Percentiles rank a stretch among this genome's conserved stretches.
These are phyloP conservation scores for Tarenaya hassleriana DNA, from an alignment of 345 rosid genomes.

Conservation along the genomic window DNA sequence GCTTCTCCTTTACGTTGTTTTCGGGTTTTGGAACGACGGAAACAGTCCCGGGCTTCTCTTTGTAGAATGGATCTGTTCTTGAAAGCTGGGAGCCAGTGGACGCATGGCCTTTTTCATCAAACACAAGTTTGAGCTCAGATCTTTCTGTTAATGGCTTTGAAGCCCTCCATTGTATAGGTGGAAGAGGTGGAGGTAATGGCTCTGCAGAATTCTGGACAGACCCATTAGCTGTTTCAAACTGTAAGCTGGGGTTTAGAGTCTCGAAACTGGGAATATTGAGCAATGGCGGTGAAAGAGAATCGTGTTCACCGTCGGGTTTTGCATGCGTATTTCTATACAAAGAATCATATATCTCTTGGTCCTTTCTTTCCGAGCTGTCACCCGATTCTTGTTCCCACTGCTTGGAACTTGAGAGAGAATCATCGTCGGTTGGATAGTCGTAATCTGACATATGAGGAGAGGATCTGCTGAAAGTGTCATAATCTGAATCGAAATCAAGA, in stretches of 20 bases:
- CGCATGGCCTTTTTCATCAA: slow-evolving; percentile 23
- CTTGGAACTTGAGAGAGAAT: slow-evolving; percentile 62
- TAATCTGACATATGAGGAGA: slow-evolving; percentile 65
- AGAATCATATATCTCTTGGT: slow-evolving; percentile 45
- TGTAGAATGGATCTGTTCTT: slow-evolving; percentile 23
- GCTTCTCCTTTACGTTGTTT: slow-evolving; percentile 27
- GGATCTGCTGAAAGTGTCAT: slow-evolving; percentile 81
- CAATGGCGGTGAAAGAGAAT: slow-evolving; percentile 21
- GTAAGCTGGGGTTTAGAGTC: too few species aligned
- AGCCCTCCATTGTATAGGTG: slow-evolving; percentile 60
- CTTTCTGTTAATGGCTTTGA: slow-evolving; percentile 29
- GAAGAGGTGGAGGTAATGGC: slow-evolving; percentile 65
- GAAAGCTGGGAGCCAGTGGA: slow-evolving; percentile 21
- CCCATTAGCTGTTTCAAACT: slow-evolving; percentile 35
- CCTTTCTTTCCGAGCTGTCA: slow-evolving; percentile 31
- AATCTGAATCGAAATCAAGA: slow-evolving; percentile 65
- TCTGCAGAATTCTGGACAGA: slow-evolving; percentile 28
- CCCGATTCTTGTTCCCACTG: slow-evolving; percentile 52
- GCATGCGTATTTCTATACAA: slow-evolving; percentile 29
- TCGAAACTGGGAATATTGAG: slow-evolving; percentile 45
- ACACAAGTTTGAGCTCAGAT: slow-evolving; percentile 17
- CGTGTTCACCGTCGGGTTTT: too few species aligned
- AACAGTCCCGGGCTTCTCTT: slow-evolving; percentile 30
- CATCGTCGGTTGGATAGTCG: slow-evolving; percentile 41
- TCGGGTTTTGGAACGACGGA: slow-evolving; percentile 26